Evolutionary conservation across 371 early-diverging fungal species (phyloP), one percentile per base, ranked within the genome.

Genomic region (Actinomortierella wolfii): DNA sequence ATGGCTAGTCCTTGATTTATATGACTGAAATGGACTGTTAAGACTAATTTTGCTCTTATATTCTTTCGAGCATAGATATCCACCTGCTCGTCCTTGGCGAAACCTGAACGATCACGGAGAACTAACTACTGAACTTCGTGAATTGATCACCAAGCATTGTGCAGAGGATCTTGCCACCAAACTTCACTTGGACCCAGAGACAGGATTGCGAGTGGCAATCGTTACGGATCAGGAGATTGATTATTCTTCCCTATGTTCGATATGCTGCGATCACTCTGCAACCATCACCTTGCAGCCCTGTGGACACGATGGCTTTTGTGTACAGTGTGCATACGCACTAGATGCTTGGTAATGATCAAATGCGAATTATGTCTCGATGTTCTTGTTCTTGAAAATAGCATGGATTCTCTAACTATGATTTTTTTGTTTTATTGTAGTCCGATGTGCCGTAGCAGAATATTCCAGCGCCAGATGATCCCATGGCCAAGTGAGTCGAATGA

Each of bases 231-330:
- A 63, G 21, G 63, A 73, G 6, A 59, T 73, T 9, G 73, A 73
- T 34, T 73, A 73, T 34, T 66, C 67, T 45, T 39, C 59, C 21
- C 63, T 73, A 2, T 73, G 73, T 25, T 66, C 63, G 4, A 73
- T 73, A 29, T 73, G 73, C 44, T 73, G 73, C 47, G 73, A 73
- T n/a, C 73, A 73, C 15, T 55, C 67, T 2, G 73, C 73, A n/a
- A 66, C 73, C 15, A 63, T 73, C 51, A 73, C 73, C 14, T 49
- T 73, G 8, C 66, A 73, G 57, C 73, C 73, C 6, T 73, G 73
- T 51, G 73, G 73, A 24, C 73, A 73, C 29, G 62, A 73, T 26
- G 73, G 73, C 24, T 59, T 73, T 26, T 73, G 73, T 42, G 54
- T 73, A 39, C 66, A 73, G 34, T 73, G 73, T 42, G 73, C 73